Evolutionary conservation across 169 alveolate genomes (phyloP).

Genomic region (Toxoplasma gondii): DNA sequence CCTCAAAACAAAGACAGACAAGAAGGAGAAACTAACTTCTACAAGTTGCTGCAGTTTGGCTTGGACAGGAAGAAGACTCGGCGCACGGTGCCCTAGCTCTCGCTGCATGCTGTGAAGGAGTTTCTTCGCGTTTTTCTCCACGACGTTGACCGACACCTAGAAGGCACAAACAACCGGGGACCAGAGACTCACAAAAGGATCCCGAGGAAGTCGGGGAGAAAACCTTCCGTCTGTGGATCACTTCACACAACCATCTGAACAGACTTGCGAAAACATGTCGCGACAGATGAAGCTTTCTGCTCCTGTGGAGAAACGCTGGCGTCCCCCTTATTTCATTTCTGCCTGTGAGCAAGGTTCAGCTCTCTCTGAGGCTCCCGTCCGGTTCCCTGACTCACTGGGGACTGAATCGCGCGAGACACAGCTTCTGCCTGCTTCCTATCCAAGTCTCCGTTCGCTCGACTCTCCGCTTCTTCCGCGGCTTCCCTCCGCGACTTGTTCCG

Average conservation of each 20-base stretch:
- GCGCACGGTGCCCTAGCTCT: conserved; percentile 25
- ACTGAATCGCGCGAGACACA: not conserved
- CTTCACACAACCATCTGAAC: no score
- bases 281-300: no score
- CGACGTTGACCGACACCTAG: not conserved
- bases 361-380: not conserved
- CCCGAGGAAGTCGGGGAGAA: not conserved
- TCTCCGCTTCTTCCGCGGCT: no score
- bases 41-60: conserved; percentile 16
- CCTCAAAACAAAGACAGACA: no score
- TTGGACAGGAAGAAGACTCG: conserved; percentile 18
- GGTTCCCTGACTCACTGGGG: not conserved
- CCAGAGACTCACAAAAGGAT: not conserved
- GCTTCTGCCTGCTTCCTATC: conserved; percentile 11
- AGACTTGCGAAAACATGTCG: no score
- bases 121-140: conserved; percentile 8
- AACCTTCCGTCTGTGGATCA: no score
- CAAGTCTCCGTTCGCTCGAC: no score
- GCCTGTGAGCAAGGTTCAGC: no score
- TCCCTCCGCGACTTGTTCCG: no score
- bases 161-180: not conserved
- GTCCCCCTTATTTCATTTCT: no score
- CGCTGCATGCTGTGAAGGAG: conserved; percentile 36
- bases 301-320: no score
- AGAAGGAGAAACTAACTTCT: not conserved